Conservation (phyloP, 2,329 filamentous ascomycete genomes). For the Aspergillus hortae region DNA sequence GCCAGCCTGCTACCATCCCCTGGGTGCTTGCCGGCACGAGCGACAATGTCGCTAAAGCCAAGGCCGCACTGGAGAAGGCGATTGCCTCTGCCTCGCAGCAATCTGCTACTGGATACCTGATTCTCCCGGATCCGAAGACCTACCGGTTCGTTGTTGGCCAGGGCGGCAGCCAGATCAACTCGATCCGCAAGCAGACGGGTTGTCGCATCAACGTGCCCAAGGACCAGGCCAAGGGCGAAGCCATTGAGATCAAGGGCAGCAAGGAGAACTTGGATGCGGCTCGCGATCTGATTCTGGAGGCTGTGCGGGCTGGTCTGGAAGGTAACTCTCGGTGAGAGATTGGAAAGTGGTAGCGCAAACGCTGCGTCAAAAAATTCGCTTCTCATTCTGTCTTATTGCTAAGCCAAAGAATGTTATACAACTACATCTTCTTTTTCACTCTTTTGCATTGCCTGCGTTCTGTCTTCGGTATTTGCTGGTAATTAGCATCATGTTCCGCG, state of each 20-base stretch:
- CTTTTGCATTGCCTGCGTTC: slow-evolving; percentile 3
- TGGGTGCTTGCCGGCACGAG: slow-evolving; percentile 81
- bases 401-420: slow-evolving; percentile 8
- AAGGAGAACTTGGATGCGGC: slow-evolving; percentile 80
- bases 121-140: slow-evolving; percentile 81
- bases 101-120: slow-evolving; percentile 74
- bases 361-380: slow-evolving; percentile 1
- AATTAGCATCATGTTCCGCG: no score
- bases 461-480: no score
- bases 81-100: slow-evolving; percentile 56
- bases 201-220: slow-evolving; percentile 93
- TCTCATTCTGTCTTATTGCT: slow-evolving; percentile 9
- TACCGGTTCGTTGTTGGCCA: slow-evolving; percentile 89
- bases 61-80: slow-evolving; percentile 67
- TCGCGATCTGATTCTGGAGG: slow-evolving; percentile 81
- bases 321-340: slow-evolving; percentile 15
- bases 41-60: slow-evolving; percentile 79
- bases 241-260: slow-evolving; percentile 83
- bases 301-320: slow-evolving; percentile 55
- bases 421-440: slow-evolving; percentile 1
- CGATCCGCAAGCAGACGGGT: slow-evolving; percentile 85
- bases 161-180: slow-evolving; percentile 86
- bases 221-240: slow-evolving; percentile 69
- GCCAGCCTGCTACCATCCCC: slow-evolving; percentile 51
- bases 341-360: not conserved